phyloP scores from a whole-genome alignment of 345 rosid genomes.

The Arabidopsis suecica region DNA sequence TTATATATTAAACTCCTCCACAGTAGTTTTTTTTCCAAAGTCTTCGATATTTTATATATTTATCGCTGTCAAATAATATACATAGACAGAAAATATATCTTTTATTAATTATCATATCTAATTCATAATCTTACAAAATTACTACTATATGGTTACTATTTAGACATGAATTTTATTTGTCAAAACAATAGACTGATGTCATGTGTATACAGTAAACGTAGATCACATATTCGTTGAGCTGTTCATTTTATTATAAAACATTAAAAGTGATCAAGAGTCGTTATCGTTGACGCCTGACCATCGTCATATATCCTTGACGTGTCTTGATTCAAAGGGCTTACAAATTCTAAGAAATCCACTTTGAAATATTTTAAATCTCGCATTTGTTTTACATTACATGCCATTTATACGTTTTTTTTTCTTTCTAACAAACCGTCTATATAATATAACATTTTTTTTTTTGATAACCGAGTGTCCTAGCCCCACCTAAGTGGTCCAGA shows the following conservation, averaged over 20 bases:
- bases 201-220: not conserved
- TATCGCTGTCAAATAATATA: not conserved
- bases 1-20: too few species aligned
- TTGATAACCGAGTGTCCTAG: too few species aligned
- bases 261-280: not conserved
- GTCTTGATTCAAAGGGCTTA: not conserved
- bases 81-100: not conserved
- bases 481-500: too few species aligned
- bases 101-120: not conserved
- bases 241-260: not conserved
- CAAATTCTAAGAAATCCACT: not conserved
- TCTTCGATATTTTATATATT: not conserved
- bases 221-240: slow-evolving; percentile 6
- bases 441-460: too few species aligned
- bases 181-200: not conserved
- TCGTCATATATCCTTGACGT: slow-evolving; percentile 9
- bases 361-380: not conserved
- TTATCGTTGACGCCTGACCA: slow-evolving; percentile 7
- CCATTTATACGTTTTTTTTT: not conserved
- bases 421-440: not conserved
- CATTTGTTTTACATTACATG: not conserved
- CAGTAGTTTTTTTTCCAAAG: not conserved
- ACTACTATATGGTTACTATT: not conserved
- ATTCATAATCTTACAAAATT: not conserved
- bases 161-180: not conserved